Evolutionary conservation across 768 basidiomycete genomes (phyloP), one percentile per base, ranked within the genome.

Genomic region (Strobilomyces confusus): DNA sequence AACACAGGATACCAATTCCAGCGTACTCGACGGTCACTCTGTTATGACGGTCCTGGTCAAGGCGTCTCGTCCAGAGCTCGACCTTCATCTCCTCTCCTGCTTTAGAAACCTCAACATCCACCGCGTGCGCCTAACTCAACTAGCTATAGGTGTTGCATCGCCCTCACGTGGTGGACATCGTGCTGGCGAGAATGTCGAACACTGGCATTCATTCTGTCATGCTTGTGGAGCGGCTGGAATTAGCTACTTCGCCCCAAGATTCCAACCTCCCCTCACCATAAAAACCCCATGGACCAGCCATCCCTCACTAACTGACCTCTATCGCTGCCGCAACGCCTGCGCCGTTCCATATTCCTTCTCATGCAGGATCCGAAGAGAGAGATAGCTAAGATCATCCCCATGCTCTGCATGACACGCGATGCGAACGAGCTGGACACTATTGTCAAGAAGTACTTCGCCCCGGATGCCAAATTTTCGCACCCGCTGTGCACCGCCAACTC

Each of bases 321-420:
- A 43, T 22, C 44, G 1, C 37, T 29, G 40, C 15, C 20, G 19
- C 8, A 12, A 19, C 14, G n/a, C 45, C 44, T 37, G 14, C 42
- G n/a, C 25, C 56, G 2, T 41, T 45, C 37, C 5, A 32, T 38
- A 0, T 14, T 19, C 44, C 5, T 43, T 25, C 34, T 44, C 64
- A 85, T 86, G 83, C 77, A 86, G 52, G 71, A 81, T 50, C 85
- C 84, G 0, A 72, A 63, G 29, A 58, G 69, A 38, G 84, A 86
- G 17, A 80, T 85, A 25, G 34, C 56, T 25, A 49, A 53, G 4
- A 75, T 85, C 6, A 69, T 83, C 38, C 58, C 62, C 7, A 71
- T 72, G 20, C 63, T 86, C 15, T 77, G 78, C 15, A 73, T 78
- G 13, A 75, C 81, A 0, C 63, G 70, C 23, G 75, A 77, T 22